These are phyloP conservation scores for Juncus effusus DNA, from an alignment of 176 grass and related monocot genomes.

Conservation along the genomic window DNA sequence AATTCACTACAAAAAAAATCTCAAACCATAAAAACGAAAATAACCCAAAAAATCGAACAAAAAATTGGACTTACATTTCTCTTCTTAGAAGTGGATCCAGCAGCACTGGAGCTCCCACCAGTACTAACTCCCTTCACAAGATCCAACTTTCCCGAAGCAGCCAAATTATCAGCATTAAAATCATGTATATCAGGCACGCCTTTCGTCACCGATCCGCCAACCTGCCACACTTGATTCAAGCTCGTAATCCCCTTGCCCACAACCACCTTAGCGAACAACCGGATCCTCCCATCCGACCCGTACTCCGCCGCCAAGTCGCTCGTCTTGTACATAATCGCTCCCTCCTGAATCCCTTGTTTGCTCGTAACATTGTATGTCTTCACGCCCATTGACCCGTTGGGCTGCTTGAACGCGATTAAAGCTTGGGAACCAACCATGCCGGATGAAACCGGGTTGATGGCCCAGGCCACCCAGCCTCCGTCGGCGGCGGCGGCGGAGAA, in stretches of 20 bases:
- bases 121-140: slow-evolving; percentile 40
- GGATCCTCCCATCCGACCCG: slow-evolving; percentile 37
- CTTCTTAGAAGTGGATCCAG: slow-evolving; percentile 20
- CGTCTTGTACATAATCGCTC: slow-evolving; percentile 25
- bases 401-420: slow-evolving; percentile 37
- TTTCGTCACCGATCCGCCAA: slow-evolving; percentile 2
- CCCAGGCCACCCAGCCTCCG: slow-evolving; percentile 66
- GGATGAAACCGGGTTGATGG: slow-evolving; percentile 36
- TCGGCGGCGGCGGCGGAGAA: slow-evolving; percentile 38
- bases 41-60: not conserved
- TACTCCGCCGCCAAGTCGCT: slow-evolving; percentile 43
- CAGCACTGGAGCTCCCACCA: slow-evolving; percentile 14
- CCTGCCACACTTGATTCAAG: slow-evolving; percentile 82
- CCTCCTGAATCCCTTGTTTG: not conserved
- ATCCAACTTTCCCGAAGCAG: slow-evolving; percentile 54
- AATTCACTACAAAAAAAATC: not conserved
- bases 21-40: not conserved
- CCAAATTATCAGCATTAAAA: slow-evolving; percentile 2
- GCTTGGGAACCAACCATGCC: slow-evolving; percentile 50
- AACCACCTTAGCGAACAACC: slow-evolving; percentile 47
- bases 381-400: slow-evolving; percentile 38
- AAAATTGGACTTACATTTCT: slow-evolving; percentile 56
- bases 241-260: slow-evolving; percentile 34
- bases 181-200: slow-evolving; percentile 21
- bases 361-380: slow-evolving; percentile 42